Base-by-base conservation (phyloP, 202 grass and related monocot species). In the Eragrostis tef region DNA sequence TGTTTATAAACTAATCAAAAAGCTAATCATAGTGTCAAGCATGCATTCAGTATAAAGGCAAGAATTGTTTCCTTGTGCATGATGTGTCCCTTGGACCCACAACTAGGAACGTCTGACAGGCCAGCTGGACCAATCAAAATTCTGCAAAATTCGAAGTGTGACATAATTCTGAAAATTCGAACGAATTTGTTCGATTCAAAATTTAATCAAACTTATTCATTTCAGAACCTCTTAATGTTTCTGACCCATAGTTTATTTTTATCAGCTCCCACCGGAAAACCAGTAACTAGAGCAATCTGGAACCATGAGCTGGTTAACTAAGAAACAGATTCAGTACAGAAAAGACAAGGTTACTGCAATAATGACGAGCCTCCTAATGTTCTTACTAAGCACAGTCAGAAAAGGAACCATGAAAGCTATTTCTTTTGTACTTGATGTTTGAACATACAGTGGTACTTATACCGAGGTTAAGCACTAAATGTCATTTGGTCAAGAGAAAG, bases 401-500 rank as follows among this genome's bases (percentile, higher is more conserved):
- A 77, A n/a, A 25, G 8, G 77, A 66, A 61, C 58, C 73, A 59
- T 71, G 71, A 5, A 70, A 13, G 19, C 74, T 20, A 5, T 7
- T 61, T 64, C 71, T 9, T 26, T 79, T 64, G 36, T n/a, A 19
- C 6, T 75, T 9, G 47, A 68, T 79, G 34, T 89, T 82, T 74
- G 73, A 67, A 86, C 79, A 72, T 57, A 79, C 20, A 49, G 47
- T 49, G 15, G 1, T 15, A 49, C 47, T 39, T 6, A 2, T 17
- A 47, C 44, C 67, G 53, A 54, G 74, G 68, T 51, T 68, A 88
- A 85, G 82, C 72, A 72, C 66, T 67, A 31, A 31, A 7, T 61
- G 58, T 53, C 83, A 83, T 69, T 73, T 56, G 52, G 83, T 89
- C 79, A 89, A 74, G 79, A 75, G 65, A 49, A 10, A 24, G 19